Conservation (phyloP, 2,329 filamentous ascomycete species). For the Paecilomyces dactylethromorphus region DNA sequence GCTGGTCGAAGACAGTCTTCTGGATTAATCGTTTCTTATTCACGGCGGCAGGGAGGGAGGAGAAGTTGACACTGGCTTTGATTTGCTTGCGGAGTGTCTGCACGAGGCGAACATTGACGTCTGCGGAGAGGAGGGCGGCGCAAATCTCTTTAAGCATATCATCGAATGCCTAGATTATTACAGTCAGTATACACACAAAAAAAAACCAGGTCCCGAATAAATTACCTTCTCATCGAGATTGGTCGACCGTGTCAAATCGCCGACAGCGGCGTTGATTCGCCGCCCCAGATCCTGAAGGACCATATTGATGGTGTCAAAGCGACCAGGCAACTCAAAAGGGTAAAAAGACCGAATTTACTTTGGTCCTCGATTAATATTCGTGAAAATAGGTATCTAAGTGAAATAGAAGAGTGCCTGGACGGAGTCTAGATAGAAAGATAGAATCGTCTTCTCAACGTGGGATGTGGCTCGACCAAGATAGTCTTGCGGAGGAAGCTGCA, state of each 20-base stretch:
- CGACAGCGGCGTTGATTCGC: constrained; percentile 95
- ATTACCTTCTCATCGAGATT: constrained; percentile 92
- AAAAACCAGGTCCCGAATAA: background rate
- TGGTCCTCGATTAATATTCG: background rate
- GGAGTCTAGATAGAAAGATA: background rate
- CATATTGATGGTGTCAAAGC: constrained; percentile 51
- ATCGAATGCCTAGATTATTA: constrained; percentile 69
- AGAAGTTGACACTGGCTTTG: constrained; percentile 85
- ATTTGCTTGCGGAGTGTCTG: constrained; percentile 89
- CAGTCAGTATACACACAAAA: constrained; percentile 4
- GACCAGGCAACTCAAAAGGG: background rate
- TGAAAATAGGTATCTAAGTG: background rate
- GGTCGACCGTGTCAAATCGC: constrained; percentile 81
- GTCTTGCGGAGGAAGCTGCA: constrained; percentile 3
- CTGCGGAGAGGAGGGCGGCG: constrained; percentile 87
- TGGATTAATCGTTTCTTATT: constrained; percentile 99
- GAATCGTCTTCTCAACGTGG: background rate
- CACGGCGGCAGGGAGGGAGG: constrained; percentile 79
- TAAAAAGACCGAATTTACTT: constrained; percentile 3
- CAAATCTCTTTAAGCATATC: constrained; percentile 98
- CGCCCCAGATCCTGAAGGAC: constrained; percentile 98
- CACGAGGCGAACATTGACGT: constrained; percentile 94
- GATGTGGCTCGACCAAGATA: background rate
- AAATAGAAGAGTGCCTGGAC: background rate
- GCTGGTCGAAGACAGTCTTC: constrained; percentile 94